phyloP scores from a whole-genome alignment of 2,329 filamentous ascomycete species.

The Sporothrix pallida region DNA sequence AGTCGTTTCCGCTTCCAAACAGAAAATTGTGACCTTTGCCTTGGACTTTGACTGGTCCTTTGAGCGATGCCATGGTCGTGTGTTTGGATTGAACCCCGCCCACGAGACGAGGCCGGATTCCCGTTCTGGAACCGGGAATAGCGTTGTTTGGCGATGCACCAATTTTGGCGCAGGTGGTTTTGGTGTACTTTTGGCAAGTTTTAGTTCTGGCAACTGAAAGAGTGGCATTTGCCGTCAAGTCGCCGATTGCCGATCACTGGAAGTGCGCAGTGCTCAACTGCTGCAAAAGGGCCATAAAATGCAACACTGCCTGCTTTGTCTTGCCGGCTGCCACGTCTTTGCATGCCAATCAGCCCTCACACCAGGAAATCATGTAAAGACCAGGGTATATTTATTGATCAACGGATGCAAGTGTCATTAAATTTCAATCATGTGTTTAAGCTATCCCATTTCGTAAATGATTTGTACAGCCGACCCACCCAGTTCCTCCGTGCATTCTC shows the following conservation, averaged over 20 bases:
- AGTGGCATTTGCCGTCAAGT: not conserved
- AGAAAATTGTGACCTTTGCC: not conserved
- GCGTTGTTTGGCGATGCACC: not conserved
- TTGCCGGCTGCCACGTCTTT: not conserved
- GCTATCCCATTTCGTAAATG: not conserved
- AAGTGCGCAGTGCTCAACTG: too few species aligned
- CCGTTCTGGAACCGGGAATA: not conserved
- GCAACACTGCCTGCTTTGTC: not conserved
- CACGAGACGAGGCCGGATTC: too few species aligned
- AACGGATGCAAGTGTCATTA: not conserved
- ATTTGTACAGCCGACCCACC: not conserved
- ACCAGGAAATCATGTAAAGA: not conserved
- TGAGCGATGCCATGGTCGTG: not conserved
- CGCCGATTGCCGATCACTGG: constrained; percentile 11
- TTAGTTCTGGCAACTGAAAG: not conserved
- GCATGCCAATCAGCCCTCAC: not conserved
- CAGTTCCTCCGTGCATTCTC: not conserved
- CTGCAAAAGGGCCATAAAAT: not conserved
- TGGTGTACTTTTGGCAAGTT: too few species aligned
- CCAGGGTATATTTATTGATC: not conserved
- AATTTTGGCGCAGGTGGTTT: too few species aligned
- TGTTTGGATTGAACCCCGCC: too few species aligned
- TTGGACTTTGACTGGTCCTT: too few species aligned
- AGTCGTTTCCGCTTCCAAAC: not conserved
- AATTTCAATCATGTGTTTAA: not conserved